Conservation (phyloP, 139 green algal species). For the Pleodorina starrii region DNA sequence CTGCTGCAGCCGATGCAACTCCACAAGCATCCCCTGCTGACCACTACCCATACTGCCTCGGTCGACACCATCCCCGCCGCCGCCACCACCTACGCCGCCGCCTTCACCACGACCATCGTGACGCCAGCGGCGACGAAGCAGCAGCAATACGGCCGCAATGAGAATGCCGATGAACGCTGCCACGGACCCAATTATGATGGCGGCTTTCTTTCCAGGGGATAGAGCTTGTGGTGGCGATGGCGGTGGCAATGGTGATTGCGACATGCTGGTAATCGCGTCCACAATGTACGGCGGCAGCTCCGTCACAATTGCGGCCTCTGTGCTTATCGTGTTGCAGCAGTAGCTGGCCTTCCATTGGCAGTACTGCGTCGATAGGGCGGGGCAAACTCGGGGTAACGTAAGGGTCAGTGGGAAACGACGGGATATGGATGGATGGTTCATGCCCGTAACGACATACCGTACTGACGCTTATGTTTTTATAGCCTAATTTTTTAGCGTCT, state of each 20-base stretch:
- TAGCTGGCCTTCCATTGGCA: too few species aligned
- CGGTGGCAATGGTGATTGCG: neutral
- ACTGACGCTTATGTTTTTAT: too few species aligned
- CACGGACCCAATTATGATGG: neutral
- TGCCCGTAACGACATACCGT: too few species aligned
- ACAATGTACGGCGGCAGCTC: constrained; percentile 62
- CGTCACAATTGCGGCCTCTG: constrained; percentile 27
- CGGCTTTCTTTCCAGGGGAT: neutral
- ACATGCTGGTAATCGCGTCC: constrained; percentile 8
- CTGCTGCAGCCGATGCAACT: neutral
- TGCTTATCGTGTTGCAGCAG: constrained; percentile 58
- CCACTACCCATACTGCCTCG: neutral
- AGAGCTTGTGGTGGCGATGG: neutral
- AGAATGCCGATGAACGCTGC: neutral
- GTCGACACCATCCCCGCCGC: neutral
- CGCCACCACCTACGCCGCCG: neutral
- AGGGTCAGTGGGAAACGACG: too few species aligned
- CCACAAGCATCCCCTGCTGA: too few species aligned
- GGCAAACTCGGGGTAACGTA: too few species aligned
- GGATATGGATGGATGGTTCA: too few species aligned
- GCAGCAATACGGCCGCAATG: neutral
- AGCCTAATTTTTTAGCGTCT: too few species aligned
- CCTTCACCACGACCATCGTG: neutral
- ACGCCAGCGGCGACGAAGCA: neutral
- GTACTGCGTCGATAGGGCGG: too few species aligned